A percentile compares a stretch with the other conserved stretches of the same genome.
These are phyloP conservation scores for Glycyrrhiza uralensis DNA, from an alignment of 306 rosid genomes.

Conservation along the genomic window DNA sequence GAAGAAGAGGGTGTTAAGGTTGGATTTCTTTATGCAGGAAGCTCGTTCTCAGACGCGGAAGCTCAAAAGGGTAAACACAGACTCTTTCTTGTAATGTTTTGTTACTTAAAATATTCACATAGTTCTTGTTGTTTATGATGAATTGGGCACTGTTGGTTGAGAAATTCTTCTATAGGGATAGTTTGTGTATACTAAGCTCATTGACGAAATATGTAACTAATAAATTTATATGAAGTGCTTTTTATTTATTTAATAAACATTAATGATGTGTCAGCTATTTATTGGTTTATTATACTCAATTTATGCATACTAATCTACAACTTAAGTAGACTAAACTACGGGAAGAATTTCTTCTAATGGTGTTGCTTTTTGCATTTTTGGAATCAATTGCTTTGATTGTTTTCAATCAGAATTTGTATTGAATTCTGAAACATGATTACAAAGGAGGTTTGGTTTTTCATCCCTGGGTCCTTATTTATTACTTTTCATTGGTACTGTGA, in stretches of 20 bases:
- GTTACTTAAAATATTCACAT: neutral
- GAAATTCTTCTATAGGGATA: too few species aligned
- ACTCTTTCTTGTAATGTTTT: neutral
- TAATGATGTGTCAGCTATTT: too few species aligned
- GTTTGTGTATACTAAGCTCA: too few species aligned
- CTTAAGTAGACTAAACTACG: too few species aligned
- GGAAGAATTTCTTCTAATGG: too few species aligned
- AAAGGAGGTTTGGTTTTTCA: neutral
- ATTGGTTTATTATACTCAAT: too few species aligned
- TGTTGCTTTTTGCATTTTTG: neutral
- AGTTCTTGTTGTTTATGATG: neutral
- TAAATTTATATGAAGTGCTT: too few species aligned
- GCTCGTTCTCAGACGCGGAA: constrained; percentile 84
- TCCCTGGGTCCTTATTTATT: neutral
- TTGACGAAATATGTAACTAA: too few species aligned
- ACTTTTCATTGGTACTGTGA: too few species aligned
- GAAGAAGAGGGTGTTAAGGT: constrained; percentile 78
- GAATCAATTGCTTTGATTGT: too few species aligned
- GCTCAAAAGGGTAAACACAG: constrained; percentile 70
- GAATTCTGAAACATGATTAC: neutral
- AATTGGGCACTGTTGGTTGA: neutral
- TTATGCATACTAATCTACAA: too few species aligned
- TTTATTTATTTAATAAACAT: too few species aligned
- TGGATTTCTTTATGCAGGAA: constrained; percentile 89
- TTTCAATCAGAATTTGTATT: neutral